Percentiles rank a stretch among this genome's conserved stretches.
Evolutionary conservation across 2,329 filamentous ascomycete species (phyloP).

Genomic region (Amesomyces nigricolor): DNA sequence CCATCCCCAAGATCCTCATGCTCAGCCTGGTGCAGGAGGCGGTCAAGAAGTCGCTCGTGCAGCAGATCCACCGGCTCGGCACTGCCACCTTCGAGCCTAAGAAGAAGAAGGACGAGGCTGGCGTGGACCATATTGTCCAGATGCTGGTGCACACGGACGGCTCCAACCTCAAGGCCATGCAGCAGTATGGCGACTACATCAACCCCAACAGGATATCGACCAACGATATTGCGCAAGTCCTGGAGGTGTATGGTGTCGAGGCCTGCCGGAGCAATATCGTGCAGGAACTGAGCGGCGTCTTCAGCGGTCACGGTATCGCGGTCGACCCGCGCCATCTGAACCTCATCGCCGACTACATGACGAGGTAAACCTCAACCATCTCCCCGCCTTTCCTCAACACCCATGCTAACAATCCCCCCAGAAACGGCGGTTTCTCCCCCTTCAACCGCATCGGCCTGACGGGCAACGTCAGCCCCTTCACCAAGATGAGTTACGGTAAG

Average conservation of each 20-base stretch:
- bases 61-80: constrained; percentile 74
- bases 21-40: constrained; percentile 82
- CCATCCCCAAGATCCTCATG: constrained; percentile 86
- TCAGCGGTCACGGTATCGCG: constrained; percentile 82
- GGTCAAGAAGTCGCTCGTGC: constrained; percentile 72
- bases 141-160: constrained; percentile 71
- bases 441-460: constrained; percentile 89
- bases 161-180: constrained; percentile 86
- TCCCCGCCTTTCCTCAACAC: too few species aligned
- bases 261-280: constrained; percentile 85
- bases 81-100: constrained; percentile 62
- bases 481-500: constrained; percentile 95
- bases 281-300: constrained; percentile 77
- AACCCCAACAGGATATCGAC: constrained; percentile 82
- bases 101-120: constrained; percentile 47
- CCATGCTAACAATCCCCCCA: not conserved
- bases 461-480: constrained; percentile 81
- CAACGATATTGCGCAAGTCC: constrained; percentile 85
- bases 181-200: constrained; percentile 77
- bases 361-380: constrained; percentile 42
- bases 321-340: constrained; percentile 92
- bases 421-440: constrained; percentile 74
- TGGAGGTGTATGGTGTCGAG: constrained; percentile 85
- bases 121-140: constrained; percentile 42
- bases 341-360: constrained; percentile 97